Percentiles rank a stretch among this genome's conserved stretches.
phyloP scores from a whole-genome alignment of 2,329 filamentous ascomycete genomes.

The Aaosphaeria arxii region DNA sequence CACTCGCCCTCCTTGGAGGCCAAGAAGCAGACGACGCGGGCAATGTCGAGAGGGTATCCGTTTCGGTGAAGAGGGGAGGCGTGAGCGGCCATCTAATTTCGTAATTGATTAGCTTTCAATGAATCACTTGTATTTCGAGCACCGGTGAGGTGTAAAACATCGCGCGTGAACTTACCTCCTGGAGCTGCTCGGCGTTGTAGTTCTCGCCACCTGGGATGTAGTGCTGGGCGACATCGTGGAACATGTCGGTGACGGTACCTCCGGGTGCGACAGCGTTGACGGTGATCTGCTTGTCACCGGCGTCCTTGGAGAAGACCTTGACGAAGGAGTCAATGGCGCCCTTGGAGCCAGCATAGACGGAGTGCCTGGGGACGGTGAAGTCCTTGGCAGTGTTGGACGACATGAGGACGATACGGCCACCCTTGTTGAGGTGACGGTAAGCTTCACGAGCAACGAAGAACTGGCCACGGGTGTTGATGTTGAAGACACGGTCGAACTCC shows the following conservation, averaged over 20 bases:
- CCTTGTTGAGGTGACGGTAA: conserved; percentile 8
- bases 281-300: conserved; percentile 37
- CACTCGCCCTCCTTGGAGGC: conserved; percentile 35
- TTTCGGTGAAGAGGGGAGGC: conserved; percentile 34
- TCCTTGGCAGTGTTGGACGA: conserved; percentile 9
- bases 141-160: too few species aligned
- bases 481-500: conserved; percentile 63
- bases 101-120: not conserved
- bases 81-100: conserved; percentile 30
- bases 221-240: conserved; percentile 33
- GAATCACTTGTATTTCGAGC: too few species aligned
- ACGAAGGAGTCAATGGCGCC: conserved; percentile 37
- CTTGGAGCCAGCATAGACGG: conserved; percentile 39
- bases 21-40: conserved; percentile 30
- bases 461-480: conserved; percentile 48
- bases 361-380: conserved; percentile 29
- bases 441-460: conserved; percentile 14
- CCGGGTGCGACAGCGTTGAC: conserved; percentile 38
- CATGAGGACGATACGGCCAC: conserved; percentile 11
- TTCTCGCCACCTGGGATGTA: conserved; percentile 41
- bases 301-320: conserved; percentile 23
- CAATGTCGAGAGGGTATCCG: conserved; percentile 34
- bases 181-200: conserved; percentile 8
- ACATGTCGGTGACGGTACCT: conserved; percentile 38
- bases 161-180: not conserved